phyloP scores from a whole-genome alignment of 805 yeast genomes.

The Sungouiozyma ichnusensis region DNA sequence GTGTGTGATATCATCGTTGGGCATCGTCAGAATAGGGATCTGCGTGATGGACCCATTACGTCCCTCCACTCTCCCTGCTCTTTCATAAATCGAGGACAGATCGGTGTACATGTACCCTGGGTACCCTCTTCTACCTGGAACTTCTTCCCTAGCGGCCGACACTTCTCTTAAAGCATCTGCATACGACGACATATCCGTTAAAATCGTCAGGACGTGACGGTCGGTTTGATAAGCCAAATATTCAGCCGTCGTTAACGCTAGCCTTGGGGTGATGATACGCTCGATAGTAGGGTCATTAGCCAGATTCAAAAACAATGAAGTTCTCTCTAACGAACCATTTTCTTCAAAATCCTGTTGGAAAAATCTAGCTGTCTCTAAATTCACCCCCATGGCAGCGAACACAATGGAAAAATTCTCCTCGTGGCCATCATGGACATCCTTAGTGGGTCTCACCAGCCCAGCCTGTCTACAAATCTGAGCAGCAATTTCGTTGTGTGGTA shows the following conservation, averaged over 20 bases:
- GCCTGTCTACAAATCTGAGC: constrained; percentile 99
- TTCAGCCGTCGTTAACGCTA: constrained; percentile 97
- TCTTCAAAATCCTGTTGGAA: constrained; percentile 99
- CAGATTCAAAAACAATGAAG: constrained; percentile 88
- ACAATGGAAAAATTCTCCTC: constrained; percentile 99
- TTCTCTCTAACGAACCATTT: constrained; percentile 96
- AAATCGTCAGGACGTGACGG: constrained; percentile 94
- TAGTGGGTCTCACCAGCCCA: constrained; percentile 96
- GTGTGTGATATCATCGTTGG: constrained; percentile 98
- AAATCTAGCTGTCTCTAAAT: constrained; percentile 95
- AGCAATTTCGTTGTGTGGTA: constrained; percentile 98
- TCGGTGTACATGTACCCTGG: constrained; percentile 99
- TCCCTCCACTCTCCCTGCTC: constrained; percentile 99
- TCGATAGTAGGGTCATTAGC: constrained; percentile 99
- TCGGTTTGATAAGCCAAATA: constrained; percentile 98
- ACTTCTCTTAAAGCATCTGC: constrained; percentile 99
- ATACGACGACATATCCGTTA: constrained; percentile 99
- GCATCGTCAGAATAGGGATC: constrained; percentile 98
- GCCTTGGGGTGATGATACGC: constrained; percentile 97
- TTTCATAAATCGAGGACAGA: constrained; percentile 96
- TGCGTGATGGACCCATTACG: constrained; percentile 99
- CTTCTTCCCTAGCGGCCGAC: constrained; percentile 99
- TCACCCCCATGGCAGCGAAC: constrained; percentile 99
- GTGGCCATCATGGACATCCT: constrained; percentile 99
- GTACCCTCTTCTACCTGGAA: constrained; percentile 99